Conservation (phyloP, 2,329 filamentous ascomycete genomes). For the Polytolypa hystricis region DNA sequence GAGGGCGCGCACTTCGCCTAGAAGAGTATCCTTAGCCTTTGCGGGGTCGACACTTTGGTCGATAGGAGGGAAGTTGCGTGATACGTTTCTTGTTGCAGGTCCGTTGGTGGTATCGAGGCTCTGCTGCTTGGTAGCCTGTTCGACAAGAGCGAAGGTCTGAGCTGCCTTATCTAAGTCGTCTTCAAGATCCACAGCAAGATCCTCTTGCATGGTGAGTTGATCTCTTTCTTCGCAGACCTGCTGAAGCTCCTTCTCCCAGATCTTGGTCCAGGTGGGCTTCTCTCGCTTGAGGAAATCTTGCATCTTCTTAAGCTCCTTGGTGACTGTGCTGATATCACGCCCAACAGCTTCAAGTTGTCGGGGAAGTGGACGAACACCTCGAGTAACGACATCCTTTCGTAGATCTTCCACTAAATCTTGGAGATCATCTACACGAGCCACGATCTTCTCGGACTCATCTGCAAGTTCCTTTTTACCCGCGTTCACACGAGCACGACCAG, state of each 20-base stretch:
- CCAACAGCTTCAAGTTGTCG: constrained; percentile 80
- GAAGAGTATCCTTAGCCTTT: constrained; percentile 78
- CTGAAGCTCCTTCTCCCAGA: constrained; percentile 96
- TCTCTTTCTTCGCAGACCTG: constrained; percentile 93
- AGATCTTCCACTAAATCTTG: constrained; percentile 94
- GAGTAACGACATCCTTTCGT: constrained; percentile 88
- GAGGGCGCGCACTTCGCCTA: constrained; percentile 85
- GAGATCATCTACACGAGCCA: constrained; percentile 88
- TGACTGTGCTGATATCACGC: constrained; percentile 73
- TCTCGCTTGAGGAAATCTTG: constrained; percentile 78
- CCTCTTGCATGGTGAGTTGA: constrained; percentile 90
- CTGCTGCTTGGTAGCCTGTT: constrained; percentile 97
- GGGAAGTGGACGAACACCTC: constrained; percentile 82
- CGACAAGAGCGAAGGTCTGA: constrained; percentile 87
- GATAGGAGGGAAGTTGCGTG: constrained; percentile 38
- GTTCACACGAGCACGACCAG: constrained; percentile 76
- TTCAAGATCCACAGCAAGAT: constrained; percentile 80
- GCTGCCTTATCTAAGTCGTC: constrained; percentile 92
- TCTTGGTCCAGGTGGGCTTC: constrained; percentile 97
- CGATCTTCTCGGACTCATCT: constrained; percentile 78
- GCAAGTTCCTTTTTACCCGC: constrained; percentile 78
- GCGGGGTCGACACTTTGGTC: constrained; percentile 55
- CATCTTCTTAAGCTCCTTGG: constrained; percentile 83
- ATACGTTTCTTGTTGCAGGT: constrained; percentile 37
- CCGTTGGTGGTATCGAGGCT: constrained; percentile 43